Evolutionary conservation across 306 rosid genomes (phyloP), one percentile per base, ranked within the genome.

Genomic region (Amphicarpaea edgeworthii): DNA sequence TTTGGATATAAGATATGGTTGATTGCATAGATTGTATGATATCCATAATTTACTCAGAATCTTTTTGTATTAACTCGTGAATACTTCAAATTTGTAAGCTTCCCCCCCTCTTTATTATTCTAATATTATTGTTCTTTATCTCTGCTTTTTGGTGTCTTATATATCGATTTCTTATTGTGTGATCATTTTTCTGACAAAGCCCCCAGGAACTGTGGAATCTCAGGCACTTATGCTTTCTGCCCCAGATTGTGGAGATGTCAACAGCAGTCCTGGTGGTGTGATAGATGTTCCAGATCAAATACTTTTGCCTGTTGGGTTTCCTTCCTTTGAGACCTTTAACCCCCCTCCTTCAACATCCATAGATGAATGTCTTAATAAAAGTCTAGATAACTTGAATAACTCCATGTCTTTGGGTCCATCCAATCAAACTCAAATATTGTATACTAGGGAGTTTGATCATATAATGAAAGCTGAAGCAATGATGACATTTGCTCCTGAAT

Each of bases 151-250:
- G 26, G 58, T 34, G 9, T 66, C 37, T 21, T 46, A 20, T 26
- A 12, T 70, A 17, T 45, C 59, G 26, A 49, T 71, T 58, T 76
- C 81, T 84, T 77, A 84, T 67, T 82, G 72, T 59, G 50, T 73
- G 45, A 64, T 77, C 37, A 80, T 81, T 85, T 89, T 66, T 85
- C 70, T 87, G 83, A 77, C 43, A 77, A 84, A 94, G 98, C 98
- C 98, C 87, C 98, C 98, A 81, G 98, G 98, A 92, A 87, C 97
- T 81, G 88, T 96, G 0, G 98, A 95, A 79, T 84, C 96, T 61
- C 98, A 95, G 82, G 86, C 96, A n/a, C 91, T 92, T 15, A 64
- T 87, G 75, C 83, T 92, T 67, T 84, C 96, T 76, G 93, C 89
- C 38, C 88, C 96, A 34, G 93, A 95, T 68, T 86, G 83, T 72